Evolutionary conservation across 192 early-diverging fungal species (phyloP), one percentile per base, ranked within the genome.

Genomic region (Backusella parvicylindrica): DNA sequence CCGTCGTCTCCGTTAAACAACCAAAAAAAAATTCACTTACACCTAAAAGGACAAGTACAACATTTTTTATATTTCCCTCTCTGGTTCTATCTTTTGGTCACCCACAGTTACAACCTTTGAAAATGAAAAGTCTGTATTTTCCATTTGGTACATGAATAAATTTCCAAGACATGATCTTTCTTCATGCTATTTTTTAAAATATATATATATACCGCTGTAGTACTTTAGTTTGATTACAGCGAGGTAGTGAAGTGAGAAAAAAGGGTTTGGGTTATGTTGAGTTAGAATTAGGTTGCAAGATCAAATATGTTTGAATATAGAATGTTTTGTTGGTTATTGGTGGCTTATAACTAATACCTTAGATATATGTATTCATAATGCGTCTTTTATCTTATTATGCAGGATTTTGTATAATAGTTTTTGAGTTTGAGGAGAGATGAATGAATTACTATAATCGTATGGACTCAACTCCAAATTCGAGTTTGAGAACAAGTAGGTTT

Each of bases 1-100:
- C 78, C 92, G 97, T 81, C 93, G 97, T 85, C 95, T 99, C 82
- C 93, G 97, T 86, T 98, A 93, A 96, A 72, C 53, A 60, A 60
- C 53, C 18, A 60, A 11, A 60, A 28, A 60, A 60, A 26, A 21
- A 60, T 9, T 9, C 53, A 60, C 50, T 2, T 23, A 60, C 53
- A 28, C 9, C 26, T 18, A 26, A 60, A 28, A 8, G 53, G 23
- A 13, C 12, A 12, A 28, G 12, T 60, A 23, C 53, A 60, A 13
- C 53, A 60, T 28, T 13, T 28, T 60, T 60, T 0, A 47, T 47
- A n/a, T 41, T 15, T 47, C 43, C n/a, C 18, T 47, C 43, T 47
- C 18, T n/a, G 43, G 43, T 47, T 47, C 16, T 47, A 47, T 47
- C 43, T 47, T 41, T n/a, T 47, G 43, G 43, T 3, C 43, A 47